phyloP scores from a whole-genome alignment of 2,329 filamentous ascomycete species.

The Pseudogymnoascus sp. region DNA sequence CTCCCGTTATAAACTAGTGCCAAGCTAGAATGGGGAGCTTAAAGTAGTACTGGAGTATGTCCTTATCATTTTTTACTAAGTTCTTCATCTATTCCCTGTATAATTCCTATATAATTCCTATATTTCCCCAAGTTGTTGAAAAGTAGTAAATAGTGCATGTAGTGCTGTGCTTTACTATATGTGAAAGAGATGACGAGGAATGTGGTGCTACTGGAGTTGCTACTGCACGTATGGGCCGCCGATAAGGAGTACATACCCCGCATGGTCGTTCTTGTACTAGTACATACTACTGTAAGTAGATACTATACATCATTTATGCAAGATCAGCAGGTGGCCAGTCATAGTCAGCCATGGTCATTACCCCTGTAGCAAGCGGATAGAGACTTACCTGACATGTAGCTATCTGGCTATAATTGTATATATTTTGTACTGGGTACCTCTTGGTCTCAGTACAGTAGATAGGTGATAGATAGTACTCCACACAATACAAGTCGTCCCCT shows the following conservation, averaged over 20 bases:
- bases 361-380: not conserved
- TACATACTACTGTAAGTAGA: not conserved
- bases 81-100: not conserved
- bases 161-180: not conserved
- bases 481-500: not conserved
- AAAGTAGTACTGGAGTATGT: not conserved
- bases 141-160: not conserved
- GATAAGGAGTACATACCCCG: slow-evolving; percentile 7
- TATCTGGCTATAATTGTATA: not conserved
- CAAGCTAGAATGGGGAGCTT: not conserved
- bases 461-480: not conserved
- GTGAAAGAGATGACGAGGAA: not conserved
- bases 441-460: not conserved
- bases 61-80: not conserved
- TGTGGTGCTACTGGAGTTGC: not conserved
- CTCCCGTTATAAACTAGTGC: not conserved
- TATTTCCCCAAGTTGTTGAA: not conserved
- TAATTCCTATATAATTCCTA: not conserved
- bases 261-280: not conserved
- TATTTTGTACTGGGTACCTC: not conserved
- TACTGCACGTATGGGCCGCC: not conserved
- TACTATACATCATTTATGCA: not conserved
- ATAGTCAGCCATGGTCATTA: not conserved
- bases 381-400: not conserved
- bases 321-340: not conserved